A percentile compares a stretch with the other conserved stretches of the same genome.
Evolutionary conservation across 139 green algal genomes (phyloP).

Genomic region (Yamagishiella unicocca): DNA sequence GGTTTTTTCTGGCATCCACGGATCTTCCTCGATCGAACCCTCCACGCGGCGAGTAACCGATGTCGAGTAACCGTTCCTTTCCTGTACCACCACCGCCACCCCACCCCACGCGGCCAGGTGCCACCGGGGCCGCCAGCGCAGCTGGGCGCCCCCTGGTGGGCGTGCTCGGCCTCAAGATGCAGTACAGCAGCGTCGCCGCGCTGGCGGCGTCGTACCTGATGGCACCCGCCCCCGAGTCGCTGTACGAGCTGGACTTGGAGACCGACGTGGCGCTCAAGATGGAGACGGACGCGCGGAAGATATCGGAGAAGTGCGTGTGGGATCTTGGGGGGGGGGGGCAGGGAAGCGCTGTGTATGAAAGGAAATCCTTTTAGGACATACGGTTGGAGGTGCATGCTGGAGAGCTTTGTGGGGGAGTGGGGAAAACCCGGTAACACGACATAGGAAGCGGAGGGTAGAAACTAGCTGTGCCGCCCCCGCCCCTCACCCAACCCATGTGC

Average conservation of each 20-base stretch:
- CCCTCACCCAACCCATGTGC: not conserved
- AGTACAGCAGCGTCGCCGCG: not conserved
- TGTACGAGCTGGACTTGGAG: slow-evolving; percentile 38
- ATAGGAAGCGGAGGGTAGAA: not conserved
- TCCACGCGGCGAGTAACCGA: too few relatives aligned
- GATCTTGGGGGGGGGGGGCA: too few relatives aligned
- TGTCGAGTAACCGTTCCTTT: too few relatives aligned
- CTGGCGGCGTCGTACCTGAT: slow-evolving; percentile 15
- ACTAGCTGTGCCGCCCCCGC: not conserved
- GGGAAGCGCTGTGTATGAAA: not conserved
- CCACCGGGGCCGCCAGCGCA: not conserved
- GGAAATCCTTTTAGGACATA: not conserved
- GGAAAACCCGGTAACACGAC: not conserved
- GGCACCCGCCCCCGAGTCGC: slow-evolving; percentile 12
- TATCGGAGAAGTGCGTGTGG: not conserved
- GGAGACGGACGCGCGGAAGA: slow-evolving; percentile 4
- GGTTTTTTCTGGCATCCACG: not conserved
- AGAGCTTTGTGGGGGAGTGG: not conserved
- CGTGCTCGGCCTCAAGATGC: slow-evolving; percentile 14
- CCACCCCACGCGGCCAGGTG: not conserved
- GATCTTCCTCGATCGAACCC: not conserved
- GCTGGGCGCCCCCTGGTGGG: not conserved
- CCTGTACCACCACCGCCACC: not conserved
- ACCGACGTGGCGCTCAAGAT: not conserved
- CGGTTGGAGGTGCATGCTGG: not conserved